phyloP scores from a whole-genome alignment of 257 asterid species.

The Coffea canephora region DNA sequence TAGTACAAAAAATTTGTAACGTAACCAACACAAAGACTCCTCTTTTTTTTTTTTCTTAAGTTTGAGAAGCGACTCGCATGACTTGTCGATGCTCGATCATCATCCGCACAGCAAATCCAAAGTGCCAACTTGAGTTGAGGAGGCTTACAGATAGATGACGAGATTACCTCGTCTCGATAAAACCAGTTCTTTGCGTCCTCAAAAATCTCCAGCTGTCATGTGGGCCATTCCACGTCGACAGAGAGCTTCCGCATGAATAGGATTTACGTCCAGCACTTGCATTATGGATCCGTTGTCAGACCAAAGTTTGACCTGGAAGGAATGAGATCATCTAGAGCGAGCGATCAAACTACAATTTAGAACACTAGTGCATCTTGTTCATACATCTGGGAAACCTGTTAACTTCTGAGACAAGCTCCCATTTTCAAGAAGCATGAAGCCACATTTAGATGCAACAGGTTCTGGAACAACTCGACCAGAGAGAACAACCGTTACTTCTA shows the following conservation, averaged over 20 bases:
- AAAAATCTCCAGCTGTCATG: no score
- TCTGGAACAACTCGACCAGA: slow-evolving; percentile 46
- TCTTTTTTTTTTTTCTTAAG: no score
- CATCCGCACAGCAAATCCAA: no score
- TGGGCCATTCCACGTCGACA: slow-evolving; percentile 96
- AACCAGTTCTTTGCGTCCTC: no score
- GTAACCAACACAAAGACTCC: no score
- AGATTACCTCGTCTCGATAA: no score
- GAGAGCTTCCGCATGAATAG: slow-evolving; percentile 85
- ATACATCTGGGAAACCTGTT: neutral
- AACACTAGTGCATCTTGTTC: neutral
- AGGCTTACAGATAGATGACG: no score
- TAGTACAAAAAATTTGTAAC: no score
- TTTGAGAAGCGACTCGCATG: no score
- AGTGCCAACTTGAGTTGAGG: no score
- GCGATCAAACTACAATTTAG: neutral
- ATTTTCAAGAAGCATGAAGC: slow-evolving; percentile 94
- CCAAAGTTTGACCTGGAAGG: neutral
- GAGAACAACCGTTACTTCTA: slow-evolving; percentile 8
- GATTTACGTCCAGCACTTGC: slow-evolving; percentile 88
- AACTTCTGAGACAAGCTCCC: slow-evolving; percentile 38
- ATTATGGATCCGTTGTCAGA: neutral
- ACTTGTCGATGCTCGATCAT: no score
- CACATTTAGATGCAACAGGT: slow-evolving; percentile 85
- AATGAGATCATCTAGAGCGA: neutral